These are phyloP conservation scores for Polysphondylium violaceum DNA, from an alignment of 78 protist species.

Conservation along the genomic window DNA sequence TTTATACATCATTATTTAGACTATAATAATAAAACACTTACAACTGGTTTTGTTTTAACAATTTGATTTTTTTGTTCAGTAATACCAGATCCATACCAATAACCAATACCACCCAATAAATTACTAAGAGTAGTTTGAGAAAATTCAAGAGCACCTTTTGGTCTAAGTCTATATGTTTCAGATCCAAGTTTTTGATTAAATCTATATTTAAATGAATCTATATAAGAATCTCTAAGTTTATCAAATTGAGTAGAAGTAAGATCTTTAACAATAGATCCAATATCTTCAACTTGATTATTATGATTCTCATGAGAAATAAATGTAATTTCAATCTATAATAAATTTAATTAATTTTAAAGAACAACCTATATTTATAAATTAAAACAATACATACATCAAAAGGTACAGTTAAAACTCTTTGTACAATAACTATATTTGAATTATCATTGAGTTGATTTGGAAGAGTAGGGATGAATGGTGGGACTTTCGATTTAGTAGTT, in stretches of 20 bases:
- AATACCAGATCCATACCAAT: conserved; percentile 21
- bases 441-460: conserved; percentile 22
- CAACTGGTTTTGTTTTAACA: background rate
- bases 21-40: conserved; percentile 28
- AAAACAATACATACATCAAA: conserved; percentile 35
- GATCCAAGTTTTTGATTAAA: conserved; percentile 16
- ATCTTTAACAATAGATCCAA: background rate
- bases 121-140: conserved; percentile 75
- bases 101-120: conserved; percentile 90
- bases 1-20: background rate
- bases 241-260: background rate
- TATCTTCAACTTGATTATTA: background rate
- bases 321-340: conserved; percentile 47
- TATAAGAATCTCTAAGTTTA: too few species aligned
- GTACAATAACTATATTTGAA: conserved; percentile 25
- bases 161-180: background rate
- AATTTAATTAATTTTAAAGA: background rate
- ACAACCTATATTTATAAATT: background rate
- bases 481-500: background rate
- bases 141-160: conserved; percentile 7
- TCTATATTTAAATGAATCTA: conserved; percentile 25
- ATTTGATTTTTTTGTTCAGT: background rate
- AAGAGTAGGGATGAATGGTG: conserved; percentile 54
- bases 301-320: conserved; percentile 35
- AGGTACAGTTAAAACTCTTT: conserved; percentile 65